Percentiles rank a stretch among this genome's conserved stretches.
Evolutionary conservation across 371 early-diverging fungal genomes (phyloP).

Genomic region (Syncephalastrum racemosum): DNA sequence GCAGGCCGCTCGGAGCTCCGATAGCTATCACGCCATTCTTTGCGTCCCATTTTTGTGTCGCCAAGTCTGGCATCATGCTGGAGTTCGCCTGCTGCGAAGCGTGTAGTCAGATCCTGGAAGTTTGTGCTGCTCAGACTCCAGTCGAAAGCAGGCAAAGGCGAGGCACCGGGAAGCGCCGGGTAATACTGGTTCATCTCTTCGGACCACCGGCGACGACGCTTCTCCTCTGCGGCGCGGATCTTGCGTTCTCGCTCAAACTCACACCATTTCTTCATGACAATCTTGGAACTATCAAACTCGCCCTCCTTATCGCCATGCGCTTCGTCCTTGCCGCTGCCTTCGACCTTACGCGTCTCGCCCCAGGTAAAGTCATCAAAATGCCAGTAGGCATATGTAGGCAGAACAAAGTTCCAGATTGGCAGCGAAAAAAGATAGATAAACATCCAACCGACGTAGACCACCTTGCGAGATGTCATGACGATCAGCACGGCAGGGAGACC

Average conservation of each 20-base stretch:
- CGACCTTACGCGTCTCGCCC: slow-evolving; percentile 94
- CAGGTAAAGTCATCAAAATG: slow-evolving; percentile 99
- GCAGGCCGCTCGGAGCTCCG: too few relatives aligned
- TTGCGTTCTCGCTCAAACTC: slow-evolving; percentile 65
- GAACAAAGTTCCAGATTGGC: slow-evolving; percentile 95
- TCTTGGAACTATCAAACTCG: slow-evolving; percentile 64
- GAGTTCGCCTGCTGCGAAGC: too few relatives aligned
- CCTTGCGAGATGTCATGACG: slow-evolving; percentile 75
- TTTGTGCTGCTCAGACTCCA: too few relatives aligned
- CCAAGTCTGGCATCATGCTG: too few relatives aligned
- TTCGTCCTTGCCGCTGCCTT: slow-evolving; percentile 75
- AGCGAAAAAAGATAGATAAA: slow-evolving; percentile 63
- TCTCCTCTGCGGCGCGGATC: slow-evolving; percentile 9
- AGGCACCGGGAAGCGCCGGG: too few relatives aligned
- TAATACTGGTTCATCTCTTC: too few relatives aligned
- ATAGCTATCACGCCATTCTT: too few relatives aligned
- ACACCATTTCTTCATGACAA: slow-evolving; percentile 66
- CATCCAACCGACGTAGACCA: slow-evolving; percentile 79
- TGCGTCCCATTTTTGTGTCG: too few relatives aligned
- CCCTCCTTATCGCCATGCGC: slow-evolving; percentile 74
- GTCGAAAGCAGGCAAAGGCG: too few relatives aligned
- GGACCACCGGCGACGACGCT: too few relatives aligned
- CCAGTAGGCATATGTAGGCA: slow-evolving; percentile 98
- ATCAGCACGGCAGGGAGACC: slow-evolving; percentile 87
- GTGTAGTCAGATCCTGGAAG: too few relatives aligned